These are phyloP conservation scores for Mortierella sp. DNA, from an alignment of 371 early-diverging fungal species.

Conservation along the genomic window DNA sequence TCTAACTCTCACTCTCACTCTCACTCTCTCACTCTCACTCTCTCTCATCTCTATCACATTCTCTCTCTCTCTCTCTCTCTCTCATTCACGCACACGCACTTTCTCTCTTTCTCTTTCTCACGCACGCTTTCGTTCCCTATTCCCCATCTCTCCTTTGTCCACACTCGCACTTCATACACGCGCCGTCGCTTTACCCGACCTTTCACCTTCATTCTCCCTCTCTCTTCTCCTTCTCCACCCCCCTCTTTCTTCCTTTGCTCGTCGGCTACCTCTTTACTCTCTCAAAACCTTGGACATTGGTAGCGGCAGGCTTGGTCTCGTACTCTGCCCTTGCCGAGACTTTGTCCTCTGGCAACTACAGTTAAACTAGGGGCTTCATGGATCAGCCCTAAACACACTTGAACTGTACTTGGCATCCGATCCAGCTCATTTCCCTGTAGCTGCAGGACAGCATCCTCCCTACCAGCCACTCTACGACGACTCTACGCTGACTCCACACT, in stretches of 20 bases:
- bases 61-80: neutral
- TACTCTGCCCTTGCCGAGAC: neutral
- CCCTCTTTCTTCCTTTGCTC: neutral
- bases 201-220: slow-evolving; percentile 1
- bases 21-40: slow-evolving; percentile 1
- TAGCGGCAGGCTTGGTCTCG: neutral
- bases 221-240: neutral
- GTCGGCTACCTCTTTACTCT: neutral
- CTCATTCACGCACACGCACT: neutral
- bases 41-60: neutral
- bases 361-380: neutral
- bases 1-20: neutral
- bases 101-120: neutral
- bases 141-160: neutral
- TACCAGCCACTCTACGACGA: too few relatives aligned
- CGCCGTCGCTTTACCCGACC: neutral
- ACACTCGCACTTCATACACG: neutral
- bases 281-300: neutral
- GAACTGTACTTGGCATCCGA: neutral
- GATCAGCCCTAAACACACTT: neutral
- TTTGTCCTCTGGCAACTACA: neutral
- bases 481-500: too few relatives aligned
- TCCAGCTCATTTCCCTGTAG: neutral
- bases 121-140: slow-evolving; percentile 2
- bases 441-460: too few relatives aligned